Conservation (phyloP, 768 basidiomycete species). For the Omphalotus guepiniiformis region DNA sequence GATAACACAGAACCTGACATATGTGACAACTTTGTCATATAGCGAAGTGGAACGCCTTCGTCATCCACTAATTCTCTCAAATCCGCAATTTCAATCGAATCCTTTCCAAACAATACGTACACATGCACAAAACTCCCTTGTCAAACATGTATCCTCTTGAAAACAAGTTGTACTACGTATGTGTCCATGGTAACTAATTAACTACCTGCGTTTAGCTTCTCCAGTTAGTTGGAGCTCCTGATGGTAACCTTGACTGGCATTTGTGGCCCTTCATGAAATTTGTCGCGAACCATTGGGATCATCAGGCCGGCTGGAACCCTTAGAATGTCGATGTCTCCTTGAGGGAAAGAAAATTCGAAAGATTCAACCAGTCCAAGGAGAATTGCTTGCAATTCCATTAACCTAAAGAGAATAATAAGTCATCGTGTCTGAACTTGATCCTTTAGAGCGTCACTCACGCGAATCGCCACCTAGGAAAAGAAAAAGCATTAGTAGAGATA, state of each 20-base stretch:
- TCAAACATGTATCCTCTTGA: slow-evolving; percentile 38
- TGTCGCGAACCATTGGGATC: too few relatives aligned
- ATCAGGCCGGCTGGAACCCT: slow-evolving; percentile 1
- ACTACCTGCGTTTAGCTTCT: too few relatives aligned
- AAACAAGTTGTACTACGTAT: neutral
- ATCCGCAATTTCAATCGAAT: slow-evolving; percentile 58
- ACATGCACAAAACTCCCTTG: slow-evolving; percentile 74
- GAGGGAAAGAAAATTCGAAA: slow-evolving; percentile 31
- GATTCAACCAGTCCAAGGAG: slow-evolving; percentile 32
- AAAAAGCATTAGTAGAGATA: neutral
- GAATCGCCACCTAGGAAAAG: slow-evolving; percentile 3
- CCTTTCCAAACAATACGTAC: slow-evolving; percentile 78
- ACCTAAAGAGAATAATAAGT: slow-evolving; percentile 7
- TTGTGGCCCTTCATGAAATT: neutral
- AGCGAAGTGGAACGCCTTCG: slow-evolving; percentile 67
- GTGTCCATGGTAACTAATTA: too few relatives aligned
- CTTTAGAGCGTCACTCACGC: neutral
- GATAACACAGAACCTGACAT: neutral
- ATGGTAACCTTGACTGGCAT: neutral
- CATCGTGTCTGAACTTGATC: neutral
- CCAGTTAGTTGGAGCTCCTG: neutral
- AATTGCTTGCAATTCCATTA: slow-evolving; percentile 37
- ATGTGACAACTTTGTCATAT: neutral
- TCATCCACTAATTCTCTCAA: slow-evolving; percentile 65
- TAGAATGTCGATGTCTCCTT: slow-evolving; percentile 5